Evolutionary conservation across 1,284 basidiomycete genomes (phyloP), one percentile per base, ranked within the genome.

Genomic region (Apiotrichum veenhuisii): DNA sequence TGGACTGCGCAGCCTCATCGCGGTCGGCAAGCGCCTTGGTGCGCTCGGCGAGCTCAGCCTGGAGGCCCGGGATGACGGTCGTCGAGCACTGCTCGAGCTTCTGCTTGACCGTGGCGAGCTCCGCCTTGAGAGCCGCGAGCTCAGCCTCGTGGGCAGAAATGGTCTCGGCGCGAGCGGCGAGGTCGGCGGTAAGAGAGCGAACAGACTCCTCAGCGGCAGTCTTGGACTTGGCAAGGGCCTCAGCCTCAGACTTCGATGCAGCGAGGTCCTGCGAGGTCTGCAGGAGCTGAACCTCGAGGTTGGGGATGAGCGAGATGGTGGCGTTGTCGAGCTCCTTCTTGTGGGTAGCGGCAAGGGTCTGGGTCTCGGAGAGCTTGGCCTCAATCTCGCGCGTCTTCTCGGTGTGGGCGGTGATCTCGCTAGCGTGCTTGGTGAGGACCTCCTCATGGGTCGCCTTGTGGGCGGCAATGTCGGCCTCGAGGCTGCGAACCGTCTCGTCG

Each of bases 241-340:
- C 45, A 33, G 18, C 33, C 7, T 30, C 33, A 11, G 45, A 12
- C 20, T 34, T 47, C n/a, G 45, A 15, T 4, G 45, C 45, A 34
- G 18, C 20, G 12, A 47, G 46, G 14, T 48, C 46, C 46, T 48
- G 33, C 5, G 46, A 20, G 5, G 46, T n/a, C 46, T 48, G 46
- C 0, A 37, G 33, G 18, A 48, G 46, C 46, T 48, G 46, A 3
- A 48, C 46, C 34, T 48, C 46, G 46, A 48, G 46, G 46, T 48
- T 48, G 33, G 46, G 46, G 46, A 48, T 48, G 22, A 48, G 17
- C 20, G 46, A 48, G n/a, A 37, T 34, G 34, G 18, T 48, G 34
- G 46, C 34, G 33, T 36, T 48, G 20, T 48, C 33, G 17, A 70
- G 49, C 41, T 62, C 33, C 2, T 53, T 34, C 44, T 26, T 27